Evolutionary conservation across 768 basidiomycete species (phyloP).

Genomic region (Favolaschia claudopus): DNA sequence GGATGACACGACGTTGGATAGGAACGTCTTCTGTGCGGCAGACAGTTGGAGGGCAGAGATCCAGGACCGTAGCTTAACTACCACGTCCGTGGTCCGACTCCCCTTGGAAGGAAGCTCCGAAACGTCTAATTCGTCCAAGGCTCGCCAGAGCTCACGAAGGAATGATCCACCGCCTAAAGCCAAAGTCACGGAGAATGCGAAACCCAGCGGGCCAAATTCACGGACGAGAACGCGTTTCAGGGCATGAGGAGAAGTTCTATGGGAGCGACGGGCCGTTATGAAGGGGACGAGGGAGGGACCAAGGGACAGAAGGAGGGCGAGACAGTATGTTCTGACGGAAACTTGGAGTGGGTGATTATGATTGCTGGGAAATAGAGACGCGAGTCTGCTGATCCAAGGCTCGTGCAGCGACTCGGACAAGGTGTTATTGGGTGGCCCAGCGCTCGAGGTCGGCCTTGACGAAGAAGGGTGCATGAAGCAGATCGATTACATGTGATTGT

Average conservation of each 20-base stretch:
- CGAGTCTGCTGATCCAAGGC: constrained; percentile 20
- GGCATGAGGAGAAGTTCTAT: constrained; percentile 24
- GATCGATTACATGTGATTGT: constrained; percentile 16
- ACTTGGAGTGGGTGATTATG: constrained; percentile 62
- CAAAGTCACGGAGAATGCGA: constrained; percentile 72
- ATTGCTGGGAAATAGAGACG: constrained; percentile 40
- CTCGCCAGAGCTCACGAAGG: constrained; percentile 55
- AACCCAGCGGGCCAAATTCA: constrained; percentile 68
- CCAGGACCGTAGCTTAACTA: constrained; percentile 17
- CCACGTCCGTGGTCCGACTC: background rate
- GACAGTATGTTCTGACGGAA: constrained; percentile 70
- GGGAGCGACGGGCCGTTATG: constrained; percentile 41
- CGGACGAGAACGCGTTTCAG: constrained; percentile 53
- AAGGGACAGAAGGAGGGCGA: constrained; percentile 71
- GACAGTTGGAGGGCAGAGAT: constrained; percentile 32
- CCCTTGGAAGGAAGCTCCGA: background rate
- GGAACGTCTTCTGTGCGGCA: constrained; percentile 59
- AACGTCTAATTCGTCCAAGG: constrained; percentile 22
- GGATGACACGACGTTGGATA: constrained; percentile 65
- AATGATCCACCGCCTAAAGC: constrained; percentile 71
- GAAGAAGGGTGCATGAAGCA: no score
- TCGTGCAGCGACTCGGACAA: no score
- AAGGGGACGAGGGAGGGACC: constrained; percentile 70
- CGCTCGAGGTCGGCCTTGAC: no score
- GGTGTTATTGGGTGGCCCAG: no score